Conservation (phyloP, 2,329 filamentous ascomycete genomes). For the Nigrospora sphaerica region DNA sequence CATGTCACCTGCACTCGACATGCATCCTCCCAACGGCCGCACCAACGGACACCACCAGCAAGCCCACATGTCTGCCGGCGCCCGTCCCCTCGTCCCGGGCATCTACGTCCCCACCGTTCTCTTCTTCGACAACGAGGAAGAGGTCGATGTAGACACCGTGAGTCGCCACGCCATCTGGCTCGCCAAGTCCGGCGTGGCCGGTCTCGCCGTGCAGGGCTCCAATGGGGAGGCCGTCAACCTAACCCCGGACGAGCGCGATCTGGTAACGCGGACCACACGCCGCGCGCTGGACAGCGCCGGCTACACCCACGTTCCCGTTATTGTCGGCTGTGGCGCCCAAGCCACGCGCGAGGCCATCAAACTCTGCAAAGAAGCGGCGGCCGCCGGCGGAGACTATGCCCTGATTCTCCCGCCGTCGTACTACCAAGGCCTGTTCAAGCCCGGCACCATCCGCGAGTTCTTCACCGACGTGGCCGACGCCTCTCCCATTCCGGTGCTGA, state of each 20-base stretch:
- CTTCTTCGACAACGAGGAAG: slow-evolving; percentile 48
- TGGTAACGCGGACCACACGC: slow-evolving; percentile 52
- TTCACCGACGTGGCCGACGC: slow-evolving; percentile 51
- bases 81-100: slow-evolving; percentile 20
- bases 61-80: not conserved
- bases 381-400: slow-evolving; percentile 58
- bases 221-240: slow-evolving; percentile 69
- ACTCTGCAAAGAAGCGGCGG: slow-evolving; percentile 56
- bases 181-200: slow-evolving; percentile 55
- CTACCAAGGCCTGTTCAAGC: slow-evolving; percentile 53
- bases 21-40: not conserved
- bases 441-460: slow-evolving; percentile 47
- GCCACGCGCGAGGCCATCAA: slow-evolving; percentile 60
- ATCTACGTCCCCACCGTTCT: slow-evolving; percentile 55
- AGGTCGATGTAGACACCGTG: slow-evolving; percentile 42
- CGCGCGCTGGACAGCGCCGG: slow-evolving; percentile 51
- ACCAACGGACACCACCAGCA: not conserved
- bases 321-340: slow-evolving; percentile 60
- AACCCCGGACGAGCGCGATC: slow-evolving; percentile 52
- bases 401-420: slow-evolving; percentile 63
- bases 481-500: slow-evolving; percentile 50
- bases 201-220: slow-evolving; percentile 61
- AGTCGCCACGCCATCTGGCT: slow-evolving; percentile 48
- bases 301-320: slow-evolving; percentile 46
- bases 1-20: not conserved